A percentile compares a stretch with the other conserved stretches of the same genome.
These are phyloP conservation scores for Bryopsis sp. DNA, from an alignment of 139 green algal genomes.

Conservation along the genomic window DNA sequence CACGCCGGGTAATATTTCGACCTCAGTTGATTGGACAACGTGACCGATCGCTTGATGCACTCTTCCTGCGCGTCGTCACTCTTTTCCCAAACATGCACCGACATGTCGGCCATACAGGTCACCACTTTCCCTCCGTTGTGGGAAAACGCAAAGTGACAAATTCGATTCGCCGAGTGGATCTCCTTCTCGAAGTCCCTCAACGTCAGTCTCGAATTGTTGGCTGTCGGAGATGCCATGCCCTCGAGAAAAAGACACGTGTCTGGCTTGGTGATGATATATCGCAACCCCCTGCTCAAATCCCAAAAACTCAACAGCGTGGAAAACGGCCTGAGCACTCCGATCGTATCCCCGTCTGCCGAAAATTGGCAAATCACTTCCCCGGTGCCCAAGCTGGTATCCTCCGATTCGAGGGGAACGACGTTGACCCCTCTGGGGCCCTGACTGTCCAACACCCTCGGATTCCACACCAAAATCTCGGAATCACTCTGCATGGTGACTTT, in stretches of 20 bases:
- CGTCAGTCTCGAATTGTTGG: no score
- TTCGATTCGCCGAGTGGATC: no score
- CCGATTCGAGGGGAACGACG: background rate
- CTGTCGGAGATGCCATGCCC: no score
- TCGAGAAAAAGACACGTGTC: no score
- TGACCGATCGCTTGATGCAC: no score
- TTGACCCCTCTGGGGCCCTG: background rate
- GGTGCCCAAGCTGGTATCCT: background rate
- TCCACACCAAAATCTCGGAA: slow-evolving; percentile 2
- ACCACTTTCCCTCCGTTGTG: background rate
- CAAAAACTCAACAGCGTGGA: slow-evolving; percentile 7
- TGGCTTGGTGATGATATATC: background rate
- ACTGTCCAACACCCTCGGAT: background rate
- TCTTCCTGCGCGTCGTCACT: no score
- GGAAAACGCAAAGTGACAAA: slow-evolving; percentile 13
- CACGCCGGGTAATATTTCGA: slow-evolving; percentile 4
- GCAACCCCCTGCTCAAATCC: background rate
- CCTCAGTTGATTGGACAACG: no score
- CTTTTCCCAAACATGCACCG: slow-evolving; percentile 7
- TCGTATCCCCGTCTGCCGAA: background rate
- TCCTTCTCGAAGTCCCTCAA: no score
- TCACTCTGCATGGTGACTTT: background rate
- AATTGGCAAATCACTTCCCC: slow-evolving; percentile 11
- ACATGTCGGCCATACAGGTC: slow-evolving; percentile 9
- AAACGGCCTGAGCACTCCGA: slow-evolving; percentile 3